A percentile compares a stretch with the other conserved stretches of the same genome.
These are phyloP conservation scores for Hericium coralloides DNA, from an alignment of 768 basidiomycete species.

Conservation along the genomic window DNA sequence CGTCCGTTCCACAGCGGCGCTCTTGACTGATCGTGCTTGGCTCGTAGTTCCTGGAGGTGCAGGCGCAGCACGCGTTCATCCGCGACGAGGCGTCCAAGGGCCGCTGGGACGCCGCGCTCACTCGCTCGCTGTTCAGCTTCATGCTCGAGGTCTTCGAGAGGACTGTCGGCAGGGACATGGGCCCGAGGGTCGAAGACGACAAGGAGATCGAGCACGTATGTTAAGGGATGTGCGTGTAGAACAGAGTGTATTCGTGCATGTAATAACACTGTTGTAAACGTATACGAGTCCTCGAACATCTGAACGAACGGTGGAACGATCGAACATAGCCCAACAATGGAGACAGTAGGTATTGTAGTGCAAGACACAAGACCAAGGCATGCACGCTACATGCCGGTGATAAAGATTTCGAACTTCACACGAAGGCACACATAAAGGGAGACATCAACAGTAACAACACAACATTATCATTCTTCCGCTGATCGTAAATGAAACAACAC, in stretches of 20 bases:
- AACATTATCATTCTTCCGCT: slow-evolving; percentile 21
- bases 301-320: too few species aligned
- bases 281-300: too few species aligned
- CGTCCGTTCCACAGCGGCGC: background rate
- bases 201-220: slow-evolving; percentile 74
- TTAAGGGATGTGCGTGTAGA: slow-evolving; percentile 19
- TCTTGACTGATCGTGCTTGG: background rate
- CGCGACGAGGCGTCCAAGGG: slow-evolving; percentile 89
- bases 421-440: background rate
- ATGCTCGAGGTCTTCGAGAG: slow-evolving; percentile 95
- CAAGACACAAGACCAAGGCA: too few species aligned
- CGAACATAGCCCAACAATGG: too few species aligned
- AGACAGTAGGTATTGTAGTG: too few species aligned
- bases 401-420: background rate
- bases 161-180: slow-evolving; percentile 79
- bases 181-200: slow-evolving; percentile 42
- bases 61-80: slow-evolving; percentile 96
- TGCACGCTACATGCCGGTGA: too few species aligned
- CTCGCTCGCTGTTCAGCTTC: slow-evolving; percentile 66
- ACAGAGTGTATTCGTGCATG: too few species aligned
- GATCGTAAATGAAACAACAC: slow-evolving; percentile 20
- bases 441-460: slow-evolving; percentile 20
- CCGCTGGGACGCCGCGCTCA: slow-evolving; percentile 92
- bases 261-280: too few species aligned
- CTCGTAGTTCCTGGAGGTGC: slow-evolving; percentile 82